phyloP scores from a whole-genome alignment of 2,329 filamentous ascomycete genomes.

The Ambrosiella xylebori region DNA sequence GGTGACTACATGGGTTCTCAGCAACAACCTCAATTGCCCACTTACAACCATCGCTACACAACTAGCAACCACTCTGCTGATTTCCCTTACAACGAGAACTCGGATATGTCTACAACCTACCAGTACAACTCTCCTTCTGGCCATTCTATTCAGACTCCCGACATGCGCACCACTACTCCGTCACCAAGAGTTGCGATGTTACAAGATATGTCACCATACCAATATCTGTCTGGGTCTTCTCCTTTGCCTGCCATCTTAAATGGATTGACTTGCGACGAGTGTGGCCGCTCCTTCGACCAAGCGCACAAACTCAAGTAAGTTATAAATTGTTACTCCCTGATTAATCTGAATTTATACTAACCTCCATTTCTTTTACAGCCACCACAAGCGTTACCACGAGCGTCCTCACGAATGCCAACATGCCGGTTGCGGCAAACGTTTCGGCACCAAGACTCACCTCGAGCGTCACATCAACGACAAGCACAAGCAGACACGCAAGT shows the following conservation, averaged over 20 bases:
- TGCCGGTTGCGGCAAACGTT: conserved; percentile 34
- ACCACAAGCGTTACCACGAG: conserved; percentile 44
- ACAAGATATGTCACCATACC: conserved; percentile 22
- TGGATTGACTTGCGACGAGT: conserved; percentile 26
- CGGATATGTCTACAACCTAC: conserved; percentile 27
- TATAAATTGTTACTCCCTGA: not conserved
- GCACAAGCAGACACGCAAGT: conserved; percentile 42
- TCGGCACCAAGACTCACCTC: conserved; percentile 44
- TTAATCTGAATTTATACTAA: conserved; percentile 15
- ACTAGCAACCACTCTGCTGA: conserved; percentile 14
- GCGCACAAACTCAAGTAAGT: conserved; percentile 42
- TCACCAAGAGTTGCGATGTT: conserved; percentile 24
- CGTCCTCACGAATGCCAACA: conserved; percentile 41
- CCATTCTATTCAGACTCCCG: conserved; percentile 28
- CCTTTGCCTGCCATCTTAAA: conserved; percentile 7
- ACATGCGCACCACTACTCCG: conserved; percentile 27
- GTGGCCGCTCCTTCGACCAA: conserved; percentile 34
- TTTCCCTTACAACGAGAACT: conserved; percentile 17
- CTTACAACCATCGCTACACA: conserved; percentile 3
- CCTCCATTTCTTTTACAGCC: conserved; percentile 21
- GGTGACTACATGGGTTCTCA: conserved; percentile 11
- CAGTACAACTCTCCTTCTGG: conserved; percentile 24
- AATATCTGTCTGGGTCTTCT: conserved; percentile 6
- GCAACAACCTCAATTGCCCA: not conserved
- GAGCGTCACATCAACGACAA: conserved; percentile 46